Conservation (phyloP, 2,329 filamentous ascomycete genomes). For the Niveomyces coronatus region DNA sequence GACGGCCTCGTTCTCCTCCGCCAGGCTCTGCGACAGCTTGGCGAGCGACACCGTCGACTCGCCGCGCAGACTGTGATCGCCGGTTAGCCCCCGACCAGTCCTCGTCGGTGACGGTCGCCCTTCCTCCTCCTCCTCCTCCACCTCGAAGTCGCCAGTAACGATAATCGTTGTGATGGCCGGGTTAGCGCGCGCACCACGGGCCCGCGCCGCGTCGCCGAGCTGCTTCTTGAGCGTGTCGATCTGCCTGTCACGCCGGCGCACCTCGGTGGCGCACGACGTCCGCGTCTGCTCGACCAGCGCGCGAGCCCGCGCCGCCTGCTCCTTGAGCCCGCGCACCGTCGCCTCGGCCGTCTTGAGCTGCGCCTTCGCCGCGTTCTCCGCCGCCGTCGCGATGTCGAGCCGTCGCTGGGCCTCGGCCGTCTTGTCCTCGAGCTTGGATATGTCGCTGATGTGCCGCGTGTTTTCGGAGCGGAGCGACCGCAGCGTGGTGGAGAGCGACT, state of each 20-base stretch:
- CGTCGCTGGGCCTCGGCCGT: slow-evolving; percentile 44
- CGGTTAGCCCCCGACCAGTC: slow-evolving; percentile 16
- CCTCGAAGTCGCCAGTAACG: slow-evolving; percentile 43
- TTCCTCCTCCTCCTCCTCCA: too few species aligned
- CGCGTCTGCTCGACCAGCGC: slow-evolving; percentile 72
- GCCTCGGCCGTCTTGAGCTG: slow-evolving; percentile 67
- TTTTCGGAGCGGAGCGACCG: slow-evolving; percentile 66
- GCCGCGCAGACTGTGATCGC: slow-evolving; percentile 61
- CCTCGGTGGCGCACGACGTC: slow-evolving; percentile 78
- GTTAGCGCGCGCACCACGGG: slow-evolving; percentile 45
- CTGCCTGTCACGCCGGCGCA: slow-evolving; percentile 81
- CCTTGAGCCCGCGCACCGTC: slow-evolving; percentile 65
- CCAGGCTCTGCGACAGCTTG: slow-evolving; percentile 68
- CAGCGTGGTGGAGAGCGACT: slow-evolving; percentile 69
- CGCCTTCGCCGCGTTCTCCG: slow-evolving; percentile 58
- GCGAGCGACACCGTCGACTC: slow-evolving; percentile 91
- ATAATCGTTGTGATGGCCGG: slow-evolving; percentile 46
- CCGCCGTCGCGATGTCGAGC: slow-evolving; percentile 51
- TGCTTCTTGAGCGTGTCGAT: slow-evolving; percentile 84
- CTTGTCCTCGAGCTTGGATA: slow-evolving; percentile 47
- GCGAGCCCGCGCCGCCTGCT: slow-evolving; percentile 73
- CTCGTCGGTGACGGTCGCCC: slow-evolving; percentile 19
- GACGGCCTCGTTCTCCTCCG: slow-evolving; percentile 84
- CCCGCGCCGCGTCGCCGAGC: slow-evolving; percentile 59
- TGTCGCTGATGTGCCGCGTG: slow-evolving; percentile 60